Evolutionary conservation across 2,329 filamentous ascomycete genomes (phyloP).

Genomic region (Stachybotrys elegans): DNA sequence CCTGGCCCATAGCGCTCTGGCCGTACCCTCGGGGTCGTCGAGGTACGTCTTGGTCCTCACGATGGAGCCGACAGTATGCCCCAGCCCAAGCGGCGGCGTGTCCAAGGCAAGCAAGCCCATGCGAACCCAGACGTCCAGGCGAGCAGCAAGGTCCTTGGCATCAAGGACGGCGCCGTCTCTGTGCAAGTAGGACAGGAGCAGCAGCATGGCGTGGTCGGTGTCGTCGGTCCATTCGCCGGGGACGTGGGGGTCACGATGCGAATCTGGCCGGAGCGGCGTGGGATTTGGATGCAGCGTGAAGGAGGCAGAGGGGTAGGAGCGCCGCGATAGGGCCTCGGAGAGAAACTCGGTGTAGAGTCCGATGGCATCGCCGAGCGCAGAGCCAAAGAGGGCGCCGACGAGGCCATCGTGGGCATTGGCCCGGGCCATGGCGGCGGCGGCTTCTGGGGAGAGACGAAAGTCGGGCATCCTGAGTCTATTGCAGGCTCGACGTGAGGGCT

Average conservation of each 20-base stretch:
- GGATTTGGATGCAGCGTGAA: conserved; percentile 34
- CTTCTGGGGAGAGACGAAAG: conserved; percentile 11
- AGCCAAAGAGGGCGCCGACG: conserved; percentile 41
- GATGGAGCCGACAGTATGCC: conserved; percentile 39
- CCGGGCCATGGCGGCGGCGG: conserved; percentile 10
- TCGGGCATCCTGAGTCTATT: no score
- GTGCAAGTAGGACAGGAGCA: conserved; percentile 42
- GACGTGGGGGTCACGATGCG: conserved; percentile 36
- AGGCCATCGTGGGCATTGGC: conserved; percentile 30
- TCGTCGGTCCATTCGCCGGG: conserved; percentile 48
- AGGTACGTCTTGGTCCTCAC: conserved; percentile 33
- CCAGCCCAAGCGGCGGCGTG: conserved; percentile 42
- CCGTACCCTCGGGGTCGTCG: conserved; percentile 30
- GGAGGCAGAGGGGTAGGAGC: conserved; percentile 28
- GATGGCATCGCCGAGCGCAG: conserved; percentile 48
- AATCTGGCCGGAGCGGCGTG: conserved; percentile 38
- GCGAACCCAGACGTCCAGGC: conserved; percentile 41
- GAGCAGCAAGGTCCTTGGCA: conserved; percentile 36
- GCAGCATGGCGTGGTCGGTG: conserved; percentile 47
- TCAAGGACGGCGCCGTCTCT: conserved; percentile 30
- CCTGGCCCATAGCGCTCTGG: conserved; percentile 35
- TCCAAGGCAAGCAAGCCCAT: conserved; percentile 41
- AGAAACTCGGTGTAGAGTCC: conserved; percentile 51
- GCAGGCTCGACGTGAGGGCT: no score
- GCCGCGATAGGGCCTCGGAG: conserved; percentile 24